Percentiles rank a stretch among this genome's conserved stretches.
Conservation (phyloP, 306 rosid species). For the Lagenaria siceraria region DNA sequence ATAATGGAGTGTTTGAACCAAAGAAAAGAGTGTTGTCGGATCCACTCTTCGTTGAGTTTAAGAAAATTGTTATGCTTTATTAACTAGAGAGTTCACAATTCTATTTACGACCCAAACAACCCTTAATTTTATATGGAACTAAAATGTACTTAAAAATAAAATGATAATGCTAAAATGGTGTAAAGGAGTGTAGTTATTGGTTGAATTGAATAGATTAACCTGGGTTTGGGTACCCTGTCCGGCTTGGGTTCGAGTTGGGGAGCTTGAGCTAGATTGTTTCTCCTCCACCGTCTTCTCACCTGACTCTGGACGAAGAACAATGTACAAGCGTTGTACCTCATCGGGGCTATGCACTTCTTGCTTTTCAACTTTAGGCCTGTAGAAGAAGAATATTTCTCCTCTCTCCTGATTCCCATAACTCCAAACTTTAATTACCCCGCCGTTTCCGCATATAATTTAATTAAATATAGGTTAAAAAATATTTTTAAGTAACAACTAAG, state of each 20-base stretch:
- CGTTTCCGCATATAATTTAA: no score
- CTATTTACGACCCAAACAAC: no score
- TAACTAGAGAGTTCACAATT: no score
- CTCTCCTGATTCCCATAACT: slow-evolving; percentile 25
- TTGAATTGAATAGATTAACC: slow-evolving; percentile 8
- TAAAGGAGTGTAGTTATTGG: not conserved
- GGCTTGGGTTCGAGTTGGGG: not conserved
- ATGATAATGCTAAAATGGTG: not conserved
- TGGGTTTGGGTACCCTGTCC: slow-evolving; percentile 20
- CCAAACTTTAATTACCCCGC: no score
- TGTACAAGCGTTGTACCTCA: slow-evolving; percentile 46
- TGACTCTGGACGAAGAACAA: slow-evolving; percentile 31
- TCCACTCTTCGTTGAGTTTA: no score
- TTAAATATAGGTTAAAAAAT: no score
- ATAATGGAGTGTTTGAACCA: no score
- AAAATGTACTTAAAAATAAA: no score
- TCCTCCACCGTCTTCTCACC: slow-evolving; percentile 35
- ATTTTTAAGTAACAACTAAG: no score
- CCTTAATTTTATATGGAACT: no score
- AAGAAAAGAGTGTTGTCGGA: no score
- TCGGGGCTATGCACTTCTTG: slow-evolving; percentile 42
- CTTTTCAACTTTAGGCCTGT: slow-evolving; percentile 33
- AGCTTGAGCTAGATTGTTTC: slow-evolving; percentile 16
- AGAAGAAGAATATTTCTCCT: slow-evolving; percentile 56
- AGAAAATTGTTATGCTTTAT: no score